Evolutionary conservation across 2,329 filamentous ascomycete species (phyloP).

Genomic region (Fusarium sp.): DNA sequence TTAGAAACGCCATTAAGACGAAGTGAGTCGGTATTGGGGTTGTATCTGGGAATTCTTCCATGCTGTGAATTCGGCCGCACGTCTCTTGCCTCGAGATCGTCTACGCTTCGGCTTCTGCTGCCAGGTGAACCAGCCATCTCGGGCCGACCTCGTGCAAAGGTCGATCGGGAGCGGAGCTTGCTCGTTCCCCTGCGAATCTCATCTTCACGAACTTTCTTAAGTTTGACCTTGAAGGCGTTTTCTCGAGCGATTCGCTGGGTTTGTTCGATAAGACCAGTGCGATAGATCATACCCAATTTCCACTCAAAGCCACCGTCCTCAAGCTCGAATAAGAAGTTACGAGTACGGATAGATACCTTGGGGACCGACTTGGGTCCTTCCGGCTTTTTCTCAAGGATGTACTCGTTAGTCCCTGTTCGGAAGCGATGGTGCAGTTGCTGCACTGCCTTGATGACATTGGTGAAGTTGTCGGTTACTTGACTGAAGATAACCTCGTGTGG

Average conservation of each 20-base stretch:
- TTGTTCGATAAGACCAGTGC: slow-evolving; percentile 88
- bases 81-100: slow-evolving; percentile 53
- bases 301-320: slow-evolving; percentile 98
- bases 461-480: slow-evolving; percentile 91
- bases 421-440: slow-evolving; percentile 95
- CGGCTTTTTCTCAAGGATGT: slow-evolving; percentile 85
- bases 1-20: slow-evolving; percentile 78
- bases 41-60: slow-evolving; percentile 72
- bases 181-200: slow-evolving; percentile 65
- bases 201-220: slow-evolving; percentile 83
- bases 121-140: slow-evolving; percentile 50
- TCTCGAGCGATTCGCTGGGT: slow-evolving; percentile 89
- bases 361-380: slow-evolving; percentile 89
- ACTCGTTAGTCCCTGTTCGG: slow-evolving; percentile 86
- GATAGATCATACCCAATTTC: slow-evolving; percentile 95
- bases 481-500: slow-evolving; percentile 92
- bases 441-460: slow-evolving; percentile 87
- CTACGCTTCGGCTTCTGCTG: slow-evolving; percentile 67
- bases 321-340: slow-evolving; percentile 87
- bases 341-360: slow-evolving; percentile 83
- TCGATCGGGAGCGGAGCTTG: slow-evolving; percentile 67
- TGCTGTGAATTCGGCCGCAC: slow-evolving; percentile 48
- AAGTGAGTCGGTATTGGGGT: slow-evolving; percentile 75
- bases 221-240: slow-evolving; percentile 88
- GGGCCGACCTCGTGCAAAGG: slow-evolving; percentile 53